A percentile compares a stretch with the other conserved stretches of the same genome.
These are phyloP conservation scores for Suillus paluster DNA, from an alignment of 768 basidiomycete genomes.

Conservation along the genomic window DNA sequence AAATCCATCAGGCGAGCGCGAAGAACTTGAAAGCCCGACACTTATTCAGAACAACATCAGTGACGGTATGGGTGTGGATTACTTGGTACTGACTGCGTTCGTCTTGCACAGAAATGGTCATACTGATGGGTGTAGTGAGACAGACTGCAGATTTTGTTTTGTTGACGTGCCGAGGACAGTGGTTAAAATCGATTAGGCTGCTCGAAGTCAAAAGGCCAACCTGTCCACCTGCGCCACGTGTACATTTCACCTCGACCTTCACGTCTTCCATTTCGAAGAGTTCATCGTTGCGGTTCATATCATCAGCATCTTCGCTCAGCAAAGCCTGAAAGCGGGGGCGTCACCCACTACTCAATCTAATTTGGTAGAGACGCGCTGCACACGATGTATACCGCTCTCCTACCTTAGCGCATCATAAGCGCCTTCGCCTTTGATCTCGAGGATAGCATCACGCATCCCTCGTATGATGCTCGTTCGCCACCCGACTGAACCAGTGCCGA, in stretches of 20 bases:
- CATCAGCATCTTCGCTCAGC: constrained; percentile 66
- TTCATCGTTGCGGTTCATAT: constrained; percentile 51
- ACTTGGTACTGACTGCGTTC: constrained; percentile 96
- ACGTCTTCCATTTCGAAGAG: constrained; percentile 87
- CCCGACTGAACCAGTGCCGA: constrained; percentile 61
- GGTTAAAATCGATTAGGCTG: neutral
- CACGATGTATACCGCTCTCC: constrained; percentile 96
- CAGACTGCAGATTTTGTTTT: constrained; percentile 98
- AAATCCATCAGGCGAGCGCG: constrained; percentile 83
- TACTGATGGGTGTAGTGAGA: constrained; percentile 87
- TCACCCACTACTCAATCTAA: neutral
- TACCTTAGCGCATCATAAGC: constrained; percentile 80
- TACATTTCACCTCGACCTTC: constrained; percentile 91
- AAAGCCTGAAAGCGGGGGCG: constrained; percentile 63
- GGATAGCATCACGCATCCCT: constrained; percentile 77
- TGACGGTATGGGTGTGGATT: neutral
- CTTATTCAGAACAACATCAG: constrained; percentile 52
- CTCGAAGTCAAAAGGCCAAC: constrained; percentile 41
- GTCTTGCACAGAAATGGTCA: constrained; percentile 98
- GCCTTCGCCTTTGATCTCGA: constrained; percentile 79
- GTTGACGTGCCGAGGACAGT: constrained; percentile 81
- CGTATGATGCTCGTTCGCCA: constrained; percentile 71
- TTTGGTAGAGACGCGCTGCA: constrained; percentile 79
- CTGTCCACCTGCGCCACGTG: constrained; percentile 97
- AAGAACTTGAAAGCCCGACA: constrained; percentile 93